These are phyloP conservation scores for Collybia sordida DNA, from an alignment of 768 basidiomycete genomes.

Conservation along the genomic window DNA sequence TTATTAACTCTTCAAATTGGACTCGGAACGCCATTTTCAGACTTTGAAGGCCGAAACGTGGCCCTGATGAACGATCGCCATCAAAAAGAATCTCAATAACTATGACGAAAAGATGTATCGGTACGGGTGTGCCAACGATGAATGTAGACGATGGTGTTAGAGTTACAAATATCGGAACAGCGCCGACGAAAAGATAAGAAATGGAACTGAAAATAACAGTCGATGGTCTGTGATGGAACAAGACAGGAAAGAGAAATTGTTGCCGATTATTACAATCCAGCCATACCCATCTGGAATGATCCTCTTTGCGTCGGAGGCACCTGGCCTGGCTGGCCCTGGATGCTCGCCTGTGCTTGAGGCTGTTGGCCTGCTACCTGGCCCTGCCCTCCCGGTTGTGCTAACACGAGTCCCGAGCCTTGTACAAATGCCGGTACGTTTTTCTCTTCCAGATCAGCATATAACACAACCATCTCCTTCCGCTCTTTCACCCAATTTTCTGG, in stretches of 20 bases:
- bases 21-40: neutral
- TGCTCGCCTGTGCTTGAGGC: slow-evolving; percentile 20
- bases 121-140: slow-evolving; percentile 3
- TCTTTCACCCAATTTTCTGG: slow-evolving; percentile 77
- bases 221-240: slow-evolving; percentile 5
- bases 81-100: slow-evolving; percentile 1
- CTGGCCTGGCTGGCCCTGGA: slow-evolving; percentile 10
- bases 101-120: slow-evolving; percentile 3
- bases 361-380: slow-evolving; percentile 40
- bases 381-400: slow-evolving; percentile 34
- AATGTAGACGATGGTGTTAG: slow-evolving; percentile 7
- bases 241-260: slow-evolving; percentile 7
- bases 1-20: neutral
- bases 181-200: slow-evolving; percentile 13
- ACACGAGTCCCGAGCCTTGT: slow-evolving; percentile 46
- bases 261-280: slow-evolving; percentile 36
- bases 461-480: slow-evolving; percentile 74
- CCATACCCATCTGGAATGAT: slow-evolving; percentile 54
- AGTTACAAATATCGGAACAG: slow-evolving; percentile 20
- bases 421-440: slow-evolving; percentile 65
- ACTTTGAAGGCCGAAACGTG: slow-evolving; percentile 2
- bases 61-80: neutral
- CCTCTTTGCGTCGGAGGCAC: slow-evolving; percentile 37
- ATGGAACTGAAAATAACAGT: slow-evolving; percentile 6
- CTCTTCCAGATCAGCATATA: slow-evolving; percentile 75